Base-by-base conservation (phyloP, 2,329 filamentous ascomycete species). In the Stachybotrys echinatus region DNA sequence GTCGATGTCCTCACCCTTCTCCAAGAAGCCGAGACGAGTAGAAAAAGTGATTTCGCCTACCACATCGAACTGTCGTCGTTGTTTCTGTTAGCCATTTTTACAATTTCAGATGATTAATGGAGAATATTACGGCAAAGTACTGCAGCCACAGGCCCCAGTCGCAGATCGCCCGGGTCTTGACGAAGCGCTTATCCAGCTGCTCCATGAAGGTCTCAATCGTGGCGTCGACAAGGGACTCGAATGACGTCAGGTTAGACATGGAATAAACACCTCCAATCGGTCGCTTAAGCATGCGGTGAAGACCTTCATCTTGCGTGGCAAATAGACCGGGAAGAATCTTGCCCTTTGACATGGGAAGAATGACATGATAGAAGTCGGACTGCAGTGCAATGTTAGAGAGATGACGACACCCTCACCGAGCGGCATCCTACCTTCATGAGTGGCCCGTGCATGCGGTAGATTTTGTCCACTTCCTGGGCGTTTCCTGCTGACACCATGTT, bases 1-100 rank as follows among this genome's bases (percentile, higher is more conserved):
- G 6, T 67, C 65, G 1, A 75, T 67, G 45, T 80, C 77, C 3
- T 70, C 61, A 0, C 74, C 75, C 7, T 55, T 48, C 21, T 77
- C 72, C 0, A 80, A 60, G 48, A 79, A 76, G 0, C 74, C 76
- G 54, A 71, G 66, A 0, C 60, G 56, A 3, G 58, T 60, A 12
- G 60, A 68, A 38, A 62, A 65, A 0, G 74, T 77, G 18, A 81
- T 75, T 37, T 74, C 67, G 0, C 75, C 75, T 23, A 81, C 77
- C 1, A 79, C 74, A 46, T 79, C 74, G 40, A 76, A 75, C 1
- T 46, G 23, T 17, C 23, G 12, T 12, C n/a, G n/a, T n/a, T n/a
- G n/a, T n/a, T n/a, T n/a, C n/a, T n/a, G n/a, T n/a, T n/a, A n/a
- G n/a, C n/a, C n/a, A n/a, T n/a, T n/a, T n/a, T n/a, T n/a, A n/a